Percentiles rank a stretch among this genome's conserved stretches.
phyloP scores from a whole-genome alignment of 208 protist genomes.

The Trypanosoma avium region DNA sequence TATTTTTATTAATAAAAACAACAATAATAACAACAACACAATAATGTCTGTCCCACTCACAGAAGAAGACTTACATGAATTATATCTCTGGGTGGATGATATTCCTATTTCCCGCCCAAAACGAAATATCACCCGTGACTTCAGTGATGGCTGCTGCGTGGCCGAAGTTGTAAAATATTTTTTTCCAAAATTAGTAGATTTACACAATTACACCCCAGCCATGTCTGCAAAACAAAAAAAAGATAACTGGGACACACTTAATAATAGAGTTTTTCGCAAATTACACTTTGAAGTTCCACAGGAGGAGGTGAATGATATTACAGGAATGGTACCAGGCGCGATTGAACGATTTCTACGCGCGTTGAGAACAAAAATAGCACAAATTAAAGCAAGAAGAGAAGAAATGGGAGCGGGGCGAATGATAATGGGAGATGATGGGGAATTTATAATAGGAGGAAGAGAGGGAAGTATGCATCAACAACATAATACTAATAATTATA shows the following conservation, averaged over 20 bases:
- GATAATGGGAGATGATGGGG: too few relatives aligned
- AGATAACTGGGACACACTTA: constrained; percentile 97
- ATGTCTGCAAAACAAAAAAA: constrained; percentile 90
- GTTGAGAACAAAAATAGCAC: constrained; percentile 88
- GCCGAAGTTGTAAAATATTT: constrained; percentile 97
- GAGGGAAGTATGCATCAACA: neutral
- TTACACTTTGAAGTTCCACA: constrained; percentile 89
- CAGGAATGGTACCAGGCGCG: constrained; percentile 84
- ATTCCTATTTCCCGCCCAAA: constrained; percentile 96
- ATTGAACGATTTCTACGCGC: constrained; percentile 93
- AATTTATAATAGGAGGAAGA: neutral
- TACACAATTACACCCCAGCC: constrained; percentile 97
- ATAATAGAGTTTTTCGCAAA: constrained; percentile 94
- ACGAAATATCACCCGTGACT: constrained; percentile 97
- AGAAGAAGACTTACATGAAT: constrained; percentile 94
- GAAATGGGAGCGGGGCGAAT: constrained; percentile 29
- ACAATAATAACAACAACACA: neutral
- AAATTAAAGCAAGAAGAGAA: constrained; percentile 70
- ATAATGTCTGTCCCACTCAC: constrained; percentile 70
- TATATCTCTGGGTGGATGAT: constrained; percentile 98
- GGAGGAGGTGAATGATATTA: constrained; percentile 91
- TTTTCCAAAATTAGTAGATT: constrained; percentile 96
- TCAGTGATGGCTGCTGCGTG: constrained; percentile 96
- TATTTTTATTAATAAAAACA: neutral
- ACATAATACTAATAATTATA: too few relatives aligned